These are phyloP conservation scores for Zymoseptoria tritici DNA, from an alignment of 2,329 filamentous ascomycete genomes.

Conservation along the genomic window DNA sequence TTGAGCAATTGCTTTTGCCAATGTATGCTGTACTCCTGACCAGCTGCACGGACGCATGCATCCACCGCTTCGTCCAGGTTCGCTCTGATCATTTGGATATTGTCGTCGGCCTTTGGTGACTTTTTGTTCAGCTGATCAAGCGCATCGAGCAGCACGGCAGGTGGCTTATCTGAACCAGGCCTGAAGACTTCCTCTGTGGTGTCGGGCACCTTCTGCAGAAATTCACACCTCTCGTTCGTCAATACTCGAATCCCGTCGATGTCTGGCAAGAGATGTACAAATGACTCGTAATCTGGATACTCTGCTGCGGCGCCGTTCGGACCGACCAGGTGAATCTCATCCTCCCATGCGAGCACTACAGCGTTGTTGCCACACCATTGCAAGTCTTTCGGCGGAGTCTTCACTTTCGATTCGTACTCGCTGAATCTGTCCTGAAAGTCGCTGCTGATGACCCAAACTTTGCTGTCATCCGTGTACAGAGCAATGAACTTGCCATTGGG, in stretches of 20 bases:
- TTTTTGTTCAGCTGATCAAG: slow-evolving; percentile 85
- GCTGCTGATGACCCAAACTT: slow-evolving; percentile 85
- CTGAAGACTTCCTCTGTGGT: slow-evolving; percentile 74
- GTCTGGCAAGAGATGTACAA: slow-evolving; percentile 82
- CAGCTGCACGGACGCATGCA: slow-evolving; percentile 85
- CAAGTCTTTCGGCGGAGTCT: slow-evolving; percentile 76
- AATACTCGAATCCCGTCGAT: slow-evolving; percentile 82
- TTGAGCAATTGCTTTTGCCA: slow-evolving; percentile 97
- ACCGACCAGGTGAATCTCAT: slow-evolving; percentile 90
- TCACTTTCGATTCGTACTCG: slow-evolving; percentile 82
- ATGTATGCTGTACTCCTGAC: slow-evolving; percentile 79
- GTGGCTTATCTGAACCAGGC: slow-evolving; percentile 77
- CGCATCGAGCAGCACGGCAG: slow-evolving; percentile 88
- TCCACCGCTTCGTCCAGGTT: slow-evolving; percentile 90
- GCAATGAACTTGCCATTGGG: slow-evolving; percentile 85
- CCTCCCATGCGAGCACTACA: slow-evolving; percentile 90
- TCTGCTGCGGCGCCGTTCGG: slow-evolving; percentile 67
- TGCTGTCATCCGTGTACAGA: slow-evolving; percentile 77
- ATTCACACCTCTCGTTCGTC: slow-evolving; percentile 93
- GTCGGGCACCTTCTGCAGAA: slow-evolving; percentile 83
- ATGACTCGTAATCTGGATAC: slow-evolving; percentile 70
- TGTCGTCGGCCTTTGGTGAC: slow-evolving; percentile 94
- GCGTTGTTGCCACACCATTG: slow-evolving; percentile 97
- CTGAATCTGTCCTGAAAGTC: slow-evolving; percentile 90
- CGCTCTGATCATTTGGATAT: slow-evolving; percentile 86